Conservation (phyloP, 139 green algal genomes). For the Chlorokybus atmophyticus region DNA sequence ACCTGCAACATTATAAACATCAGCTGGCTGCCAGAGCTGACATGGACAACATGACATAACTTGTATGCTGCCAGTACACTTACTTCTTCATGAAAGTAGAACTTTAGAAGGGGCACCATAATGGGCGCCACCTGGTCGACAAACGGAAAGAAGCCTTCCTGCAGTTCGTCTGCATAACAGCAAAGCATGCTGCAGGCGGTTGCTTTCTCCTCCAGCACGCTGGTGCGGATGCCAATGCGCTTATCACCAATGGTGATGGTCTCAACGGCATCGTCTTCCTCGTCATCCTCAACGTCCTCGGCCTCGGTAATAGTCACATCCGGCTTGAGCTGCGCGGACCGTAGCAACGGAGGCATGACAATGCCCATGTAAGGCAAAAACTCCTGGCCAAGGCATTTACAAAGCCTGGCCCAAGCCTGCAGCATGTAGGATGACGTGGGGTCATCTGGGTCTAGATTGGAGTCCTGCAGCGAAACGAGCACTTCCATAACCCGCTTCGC, state of each 20-base stretch:
- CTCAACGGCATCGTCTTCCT: constrained; percentile 43
- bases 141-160: constrained; percentile 87
- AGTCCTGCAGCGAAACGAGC: constrained; percentile 58
- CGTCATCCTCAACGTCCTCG: constrained; percentile 31
- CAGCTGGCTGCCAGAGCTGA: too few species aligned
- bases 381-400: constrained; percentile 87
- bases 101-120: constrained; percentile 76
- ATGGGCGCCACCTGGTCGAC: constrained; percentile 58
- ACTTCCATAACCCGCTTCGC: constrained; percentile 75
- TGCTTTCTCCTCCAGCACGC: constrained; percentile 85
- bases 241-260: constrained; percentile 62
- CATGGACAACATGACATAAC: too few species aligned
- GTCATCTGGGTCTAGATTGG: constrained; percentile 44
- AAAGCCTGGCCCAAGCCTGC: constrained; percentile 87
- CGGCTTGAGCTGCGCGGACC: constrained; percentile 55
- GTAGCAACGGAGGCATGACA: constrained; percentile 88
- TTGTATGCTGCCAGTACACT: constrained; percentile 32
- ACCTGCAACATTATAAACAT: too few species aligned
- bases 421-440: constrained; percentile 49
- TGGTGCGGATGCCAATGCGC: constrained; percentile 56
- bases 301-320: constrained; percentile 64
- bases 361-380: constrained; percentile 88
- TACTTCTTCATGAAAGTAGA: constrained; percentile 96
- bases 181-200: constrained; percentile 95
- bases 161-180: constrained; percentile 94